Evolutionary conservation across 495 filamentous ascomycete species (phyloP).

Genomic region (Penicillium goetzii): DNA sequence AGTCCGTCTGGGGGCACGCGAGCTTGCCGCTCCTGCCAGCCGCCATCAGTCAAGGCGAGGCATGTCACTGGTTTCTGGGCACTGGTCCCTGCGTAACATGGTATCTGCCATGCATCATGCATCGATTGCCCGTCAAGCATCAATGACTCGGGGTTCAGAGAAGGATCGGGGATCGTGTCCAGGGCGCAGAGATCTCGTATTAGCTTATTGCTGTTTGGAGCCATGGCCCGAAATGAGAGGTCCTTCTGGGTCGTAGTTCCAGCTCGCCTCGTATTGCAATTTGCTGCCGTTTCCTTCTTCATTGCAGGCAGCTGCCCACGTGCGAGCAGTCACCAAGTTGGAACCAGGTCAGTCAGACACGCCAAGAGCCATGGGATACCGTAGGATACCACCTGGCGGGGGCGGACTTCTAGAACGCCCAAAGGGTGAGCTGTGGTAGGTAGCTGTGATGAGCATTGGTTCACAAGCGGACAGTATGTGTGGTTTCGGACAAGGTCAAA

Average conservation of each 20-base stretch:
- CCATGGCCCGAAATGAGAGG: background rate
- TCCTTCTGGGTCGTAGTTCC: background rate
- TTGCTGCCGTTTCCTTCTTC: background rate
- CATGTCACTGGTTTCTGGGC: background rate
- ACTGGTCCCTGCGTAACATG: background rate
- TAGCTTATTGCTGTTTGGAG: background rate
- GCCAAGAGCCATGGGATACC: background rate
- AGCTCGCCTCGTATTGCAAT: background rate
- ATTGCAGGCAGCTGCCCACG: background rate
- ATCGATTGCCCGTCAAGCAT: background rate
- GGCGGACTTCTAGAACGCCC: background rate
- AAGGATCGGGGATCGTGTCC: background rate
- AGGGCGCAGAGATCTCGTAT: background rate
- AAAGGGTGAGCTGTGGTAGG: background rate
- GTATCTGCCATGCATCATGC: background rate
- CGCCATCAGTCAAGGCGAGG: background rate
- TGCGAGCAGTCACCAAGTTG: background rate
- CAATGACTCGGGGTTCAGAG: background rate
- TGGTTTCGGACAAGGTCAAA: background rate
- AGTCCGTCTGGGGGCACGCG: background rate
- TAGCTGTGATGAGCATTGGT: too few relatives aligned
- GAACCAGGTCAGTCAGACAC: background rate
- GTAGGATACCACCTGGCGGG: background rate
- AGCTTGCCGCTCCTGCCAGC: background rate
- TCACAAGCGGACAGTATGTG: background rate